Evolutionary conservation across 1,139 yeast species (phyloP), one percentile per base, ranked within the genome.

Genomic region (Pichia sp.): DNA sequence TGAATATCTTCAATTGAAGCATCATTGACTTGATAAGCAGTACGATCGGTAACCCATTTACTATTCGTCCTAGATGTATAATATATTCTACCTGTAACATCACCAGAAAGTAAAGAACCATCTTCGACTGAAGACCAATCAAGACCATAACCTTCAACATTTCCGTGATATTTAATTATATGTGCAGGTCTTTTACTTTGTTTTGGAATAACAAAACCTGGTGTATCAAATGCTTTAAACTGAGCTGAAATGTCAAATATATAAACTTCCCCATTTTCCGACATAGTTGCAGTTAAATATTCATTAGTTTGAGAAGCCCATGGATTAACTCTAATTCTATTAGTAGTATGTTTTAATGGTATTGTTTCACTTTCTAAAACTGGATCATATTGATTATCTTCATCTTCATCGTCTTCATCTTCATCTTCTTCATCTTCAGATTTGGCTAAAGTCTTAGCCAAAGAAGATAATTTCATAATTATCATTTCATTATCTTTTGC

Each of bases 121-220:
- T 89, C 79, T 51, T 82, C 76, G 52, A 83, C 68, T 30, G 97
- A 96, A 3, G 96, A 87, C 99, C 99, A 92, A 65, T 90, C 98
- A 43, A 94, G 66, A 23, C 96, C 99, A 60, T 89, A 92, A 28
- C 99, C 98, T 69, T 92, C 99, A 22, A 87, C 95, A 57, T 83
- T 82, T n/a, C 97, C 96, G 62, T 92, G 99, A 52, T 71, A 75
- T 58, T 78, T 76, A 50, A 94, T 72, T n/a, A 96, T 87, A 65
- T 90, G 92, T 20, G 80, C 61, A 20, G 98, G 96, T 61, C 82
- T 77, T 62, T 85, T 87, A 53, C 82, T 75, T 28, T 73, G 66
- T 64, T 89, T 89, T 41, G 95, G 87, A 52, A 90, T 78, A 59
- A 77, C 73, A 56, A 74, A 83, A 6, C 97, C 97, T 11, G 97